Base-by-base conservation (phyloP, 2,329 filamentous ascomycete genomes). In the Metarhizium sp. region DNA sequence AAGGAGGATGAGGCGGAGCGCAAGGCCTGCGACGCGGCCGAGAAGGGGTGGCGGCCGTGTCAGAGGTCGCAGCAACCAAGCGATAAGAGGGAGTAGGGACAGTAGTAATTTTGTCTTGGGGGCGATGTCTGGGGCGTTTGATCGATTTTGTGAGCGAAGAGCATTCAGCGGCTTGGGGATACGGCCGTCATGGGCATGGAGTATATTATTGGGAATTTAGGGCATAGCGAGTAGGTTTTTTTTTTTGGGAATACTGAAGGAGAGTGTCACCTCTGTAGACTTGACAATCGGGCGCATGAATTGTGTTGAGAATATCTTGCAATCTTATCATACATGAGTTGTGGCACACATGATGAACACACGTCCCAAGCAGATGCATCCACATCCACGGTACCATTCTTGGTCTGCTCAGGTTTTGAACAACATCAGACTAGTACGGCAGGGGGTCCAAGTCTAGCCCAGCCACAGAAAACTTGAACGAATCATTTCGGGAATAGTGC, bases 401-500 rank as follows among this genome's bases (percentile, higher is more conserved):
- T 11, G 2, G n/a, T 7, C 16, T 20, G 36, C 29, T 20, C 13
- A 8, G 7, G 13, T 14, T 13, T 8, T 65, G 6, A 16, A 5
- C 18, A 14, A 16, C 38, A 36, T 5, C 29, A n/a, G 25, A 7
- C 51, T 59, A 73, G 53, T 82, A 84, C 0, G 81, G 80, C 57
- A 84, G 67, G 34, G 81, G 80, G 62, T 76, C 75, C 42, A 85
- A 59, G 61, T 84, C 77, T 58, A 86, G 63, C 0, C 82, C 83
- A 52, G 78, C 71, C 4, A 86, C 82, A 0, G 74, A 78, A 32
- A 86, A 74, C 63, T 77, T 79, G 69, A 86, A 86, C 3, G 79
- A 75, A 67, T 86, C 83, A 58, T 81, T 84, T 54, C 90, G 79
- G 2, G 90, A 92, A 69, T 95, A 96, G 66, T 87, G 91, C 0